These are phyloP conservation scores for Talaromyces marneffei DNA, from an alignment of 2,329 filamentous ascomycete genomes.

Conservation along the genomic window DNA sequence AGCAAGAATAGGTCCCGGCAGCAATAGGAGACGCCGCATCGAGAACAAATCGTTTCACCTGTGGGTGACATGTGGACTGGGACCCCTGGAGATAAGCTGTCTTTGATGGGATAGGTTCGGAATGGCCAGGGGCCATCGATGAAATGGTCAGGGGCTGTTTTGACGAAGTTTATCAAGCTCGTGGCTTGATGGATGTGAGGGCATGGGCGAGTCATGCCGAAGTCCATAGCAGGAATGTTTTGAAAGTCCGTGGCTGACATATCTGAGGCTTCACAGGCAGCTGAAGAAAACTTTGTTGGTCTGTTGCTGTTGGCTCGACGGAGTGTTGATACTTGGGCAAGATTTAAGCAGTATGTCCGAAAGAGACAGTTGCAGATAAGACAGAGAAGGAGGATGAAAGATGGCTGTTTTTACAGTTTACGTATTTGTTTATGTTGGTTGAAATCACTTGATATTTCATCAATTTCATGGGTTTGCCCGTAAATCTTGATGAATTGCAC, in stretches of 20 bases:
- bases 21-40: conserved; percentile 2
- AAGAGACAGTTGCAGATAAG: neutral
- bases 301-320: neutral
- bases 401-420: neutral
- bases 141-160: neutral
- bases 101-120: neutral
- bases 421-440: neutral
- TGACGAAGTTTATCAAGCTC: neutral
- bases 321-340: neutral
- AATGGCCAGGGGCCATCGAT: neutral
- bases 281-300: neutral
- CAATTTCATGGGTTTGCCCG: neutral
- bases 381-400: neutral
- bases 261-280: neutral
- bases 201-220: neutral
- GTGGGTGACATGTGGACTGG: neutral
- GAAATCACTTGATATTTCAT: neutral
- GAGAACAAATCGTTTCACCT: conserved; percentile 3
- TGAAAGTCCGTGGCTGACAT: neutral
- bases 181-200: neutral
- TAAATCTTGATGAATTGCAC: neutral
- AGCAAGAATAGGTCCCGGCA: neutral
- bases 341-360: neutral
- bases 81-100: neutral
- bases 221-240: neutral